Evolutionary conservation across 106 monocot species (phyloP), one percentile per base, ranked within the genome.

Genomic region (Allium sativum): DNA sequence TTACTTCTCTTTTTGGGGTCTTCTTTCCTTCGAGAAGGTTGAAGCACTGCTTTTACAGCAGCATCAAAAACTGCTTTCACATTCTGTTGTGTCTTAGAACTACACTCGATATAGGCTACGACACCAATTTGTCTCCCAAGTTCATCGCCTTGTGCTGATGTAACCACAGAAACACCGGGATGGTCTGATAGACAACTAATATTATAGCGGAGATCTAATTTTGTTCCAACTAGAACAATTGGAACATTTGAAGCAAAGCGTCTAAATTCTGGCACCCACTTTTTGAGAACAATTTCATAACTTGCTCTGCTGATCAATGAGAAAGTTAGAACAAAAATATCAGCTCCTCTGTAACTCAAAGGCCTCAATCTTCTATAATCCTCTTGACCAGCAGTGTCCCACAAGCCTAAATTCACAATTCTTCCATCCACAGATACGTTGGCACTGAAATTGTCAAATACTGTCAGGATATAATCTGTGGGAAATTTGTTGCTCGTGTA

Each of bases 221-320:
- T 94, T 40, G 93, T 89, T 47, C 89, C 93, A 52, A 94, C 93
- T 10, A 94, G 78, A 66, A 89, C 79, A 59, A 93, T 75, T 17
- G 93, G 93, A 61, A 88, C 82, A 66, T 68, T 85, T 22, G 93
- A 88, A 15, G 93, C 84, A 71, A 93, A 93, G 18, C 93, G 84
- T 18, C 93, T 81, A 17, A 93, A 82, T 70, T 93, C 93, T 48
- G 88, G 93, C 84, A 93, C 88, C 93, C 93, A 93, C 93, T 93
- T 92, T 73, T 92, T 86, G 6, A 83, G 77, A 44, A 92, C 86
- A 68, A 83, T 88, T 62, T 88, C 83, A 70, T 88, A 88, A 68
- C 88, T 88, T 42, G 88, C 77, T 46, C 77, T 77, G 79, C 88
- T 88, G 47, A 88, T 83, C 15, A 88, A 62, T 44, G 88, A 88